phyloP scores from a whole-genome alignment of 352 stramenopile genomes.

The Peronospora farinosa region DNA sequence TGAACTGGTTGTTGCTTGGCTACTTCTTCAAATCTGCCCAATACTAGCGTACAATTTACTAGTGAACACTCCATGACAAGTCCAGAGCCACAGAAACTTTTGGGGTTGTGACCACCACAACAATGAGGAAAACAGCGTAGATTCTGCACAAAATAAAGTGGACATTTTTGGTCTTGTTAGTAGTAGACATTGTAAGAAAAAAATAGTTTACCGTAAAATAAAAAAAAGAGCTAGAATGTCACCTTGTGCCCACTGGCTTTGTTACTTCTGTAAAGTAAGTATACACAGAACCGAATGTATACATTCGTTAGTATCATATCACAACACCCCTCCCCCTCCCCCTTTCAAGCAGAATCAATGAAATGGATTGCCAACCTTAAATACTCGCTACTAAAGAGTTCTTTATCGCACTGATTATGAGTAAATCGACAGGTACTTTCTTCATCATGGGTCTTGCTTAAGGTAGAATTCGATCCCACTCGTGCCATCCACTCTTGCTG shows the following conservation, averaged over 20 bases:
- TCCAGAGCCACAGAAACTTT: slow-evolving; percentile 79
- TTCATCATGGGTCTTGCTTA: too few relatives aligned
- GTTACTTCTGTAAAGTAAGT: slow-evolving; percentile 62
- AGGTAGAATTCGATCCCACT: slow-evolving; percentile 5
- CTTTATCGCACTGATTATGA: slow-evolving; percentile 67
- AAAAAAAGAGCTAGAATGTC: too few relatives aligned
- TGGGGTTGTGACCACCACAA: slow-evolving; percentile 75
- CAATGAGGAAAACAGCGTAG: slow-evolving; percentile 80
- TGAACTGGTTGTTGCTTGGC: slow-evolving; percentile 31
- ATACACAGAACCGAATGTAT: too few relatives aligned
- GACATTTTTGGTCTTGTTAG: neutral
- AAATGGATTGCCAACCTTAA: slow-evolving; percentile 37
- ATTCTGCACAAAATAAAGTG: slow-evolving; percentile 29
- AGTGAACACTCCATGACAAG: slow-evolving; percentile 66
- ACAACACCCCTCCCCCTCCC: too few relatives aligned
- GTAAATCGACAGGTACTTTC: slow-evolving; percentile 34
- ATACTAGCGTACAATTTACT: slow-evolving; percentile 50
- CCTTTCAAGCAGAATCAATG: neutral
- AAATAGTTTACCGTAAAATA: too few relatives aligned
- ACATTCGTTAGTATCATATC: too few relatives aligned
- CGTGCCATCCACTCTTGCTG: slow-evolving; percentile 16
- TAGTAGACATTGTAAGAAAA: too few relatives aligned
- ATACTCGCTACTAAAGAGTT: slow-evolving; percentile 71
- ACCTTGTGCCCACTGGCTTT: slow-evolving; percentile 81
- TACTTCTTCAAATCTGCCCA: slow-evolving; percentile 70